Conservation (phyloP, 768 basidiomycete genomes). For the Macrocybe gigantea region DNA sequence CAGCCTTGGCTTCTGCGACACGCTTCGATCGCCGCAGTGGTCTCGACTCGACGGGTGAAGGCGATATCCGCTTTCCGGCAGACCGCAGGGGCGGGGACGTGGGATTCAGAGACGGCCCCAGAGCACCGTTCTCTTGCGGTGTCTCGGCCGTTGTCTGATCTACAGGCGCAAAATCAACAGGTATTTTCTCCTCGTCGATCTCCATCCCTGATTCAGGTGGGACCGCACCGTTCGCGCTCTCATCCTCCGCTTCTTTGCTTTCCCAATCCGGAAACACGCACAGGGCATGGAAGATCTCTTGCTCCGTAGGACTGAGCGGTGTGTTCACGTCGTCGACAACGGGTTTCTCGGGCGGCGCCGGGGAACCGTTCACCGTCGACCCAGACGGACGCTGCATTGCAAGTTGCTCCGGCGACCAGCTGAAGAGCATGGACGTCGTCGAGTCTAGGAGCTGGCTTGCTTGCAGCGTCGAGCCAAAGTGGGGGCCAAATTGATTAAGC, state of each 20-base stretch:
- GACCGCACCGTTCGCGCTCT: no score
- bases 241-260: no score
- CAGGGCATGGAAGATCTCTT: slow-evolving; percentile 63
- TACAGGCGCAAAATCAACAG: neutral
- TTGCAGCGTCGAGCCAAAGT: slow-evolving; percentile 48
- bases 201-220: no score
- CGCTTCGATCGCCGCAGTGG: slow-evolving; percentile 61
- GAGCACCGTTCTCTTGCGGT: slow-evolving; percentile 6
- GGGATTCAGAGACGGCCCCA: neutral
- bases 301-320: slow-evolving; percentile 64
- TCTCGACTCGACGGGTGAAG: slow-evolving; percentile 4
- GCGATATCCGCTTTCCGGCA: neutral
- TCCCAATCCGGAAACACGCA: slow-evolving; percentile 46
- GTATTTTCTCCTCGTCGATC: slow-evolving; percentile 27
- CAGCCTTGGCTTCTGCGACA: slow-evolving; percentile 49
- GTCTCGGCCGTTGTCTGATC: no score
- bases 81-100: no score
- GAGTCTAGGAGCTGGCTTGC: slow-evolving; percentile 23
- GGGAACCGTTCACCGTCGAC: slow-evolving; percentile 3
- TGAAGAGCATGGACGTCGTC: neutral
- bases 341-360: slow-evolving; percentile 2
- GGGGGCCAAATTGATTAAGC: slow-evolving; percentile 59
- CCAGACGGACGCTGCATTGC: slow-evolving; percentile 1
- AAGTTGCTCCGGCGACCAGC: slow-evolving; percentile 7
- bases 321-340: slow-evolving; percentile 26